phyloP scores from a whole-genome alignment of 495 filamentous ascomycete species.

The Penicillium tannophilum region DNA sequence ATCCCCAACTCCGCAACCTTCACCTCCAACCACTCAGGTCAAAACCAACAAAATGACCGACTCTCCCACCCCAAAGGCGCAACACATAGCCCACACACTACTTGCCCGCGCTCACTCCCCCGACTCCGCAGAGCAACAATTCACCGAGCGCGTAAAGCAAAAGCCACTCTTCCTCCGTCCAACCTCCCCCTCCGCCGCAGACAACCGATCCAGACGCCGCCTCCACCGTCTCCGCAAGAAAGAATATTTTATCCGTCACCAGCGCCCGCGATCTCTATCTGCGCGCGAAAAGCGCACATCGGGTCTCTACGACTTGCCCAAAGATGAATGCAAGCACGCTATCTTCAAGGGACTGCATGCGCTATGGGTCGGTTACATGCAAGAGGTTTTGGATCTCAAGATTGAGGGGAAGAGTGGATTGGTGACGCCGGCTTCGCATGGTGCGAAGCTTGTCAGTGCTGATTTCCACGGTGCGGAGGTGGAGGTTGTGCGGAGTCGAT shows the following conservation, averaged over 20 bases:
- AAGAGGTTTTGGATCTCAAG: slow-evolving; percentile 64
- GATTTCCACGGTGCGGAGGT: slow-evolving; percentile 90
- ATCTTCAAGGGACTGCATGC: slow-evolving; percentile 74
- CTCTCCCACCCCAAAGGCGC: slow-evolving; percentile 30
- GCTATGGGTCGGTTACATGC: slow-evolving; percentile 84
- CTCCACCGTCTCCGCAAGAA: slow-evolving; percentile 56
- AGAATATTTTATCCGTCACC: slow-evolving; percentile 55
- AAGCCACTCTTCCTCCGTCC: slow-evolving; percentile 80
- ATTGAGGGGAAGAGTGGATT: slow-evolving; percentile 39
- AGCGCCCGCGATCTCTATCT: slow-evolving; percentile 76
- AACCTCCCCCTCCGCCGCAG: slow-evolving; percentile 60
- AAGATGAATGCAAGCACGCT: slow-evolving; percentile 66
- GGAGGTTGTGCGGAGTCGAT: slow-evolving; percentile 79
- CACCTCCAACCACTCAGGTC: slow-evolving; percentile 6
- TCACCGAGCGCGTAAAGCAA: slow-evolving; percentile 77
- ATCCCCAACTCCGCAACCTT: slow-evolving; percentile 17
- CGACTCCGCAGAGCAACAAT: slow-evolving; percentile 66
- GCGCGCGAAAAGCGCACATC: slow-evolving; percentile 75
- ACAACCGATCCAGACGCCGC: slow-evolving; percentile 68
- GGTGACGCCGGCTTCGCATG: slow-evolving; percentile 53
- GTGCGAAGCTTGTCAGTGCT: slow-evolving; percentile 72
- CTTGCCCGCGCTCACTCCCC: slow-evolving; percentile 76
- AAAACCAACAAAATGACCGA: slow-evolving; percentile 25
- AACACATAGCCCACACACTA: slow-evolving; percentile 64
- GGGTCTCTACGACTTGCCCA: slow-evolving; percentile 72